Conservation (phyloP, 2,329 filamentous ascomycete genomes). For the Cytospora schulzeri region DNA sequence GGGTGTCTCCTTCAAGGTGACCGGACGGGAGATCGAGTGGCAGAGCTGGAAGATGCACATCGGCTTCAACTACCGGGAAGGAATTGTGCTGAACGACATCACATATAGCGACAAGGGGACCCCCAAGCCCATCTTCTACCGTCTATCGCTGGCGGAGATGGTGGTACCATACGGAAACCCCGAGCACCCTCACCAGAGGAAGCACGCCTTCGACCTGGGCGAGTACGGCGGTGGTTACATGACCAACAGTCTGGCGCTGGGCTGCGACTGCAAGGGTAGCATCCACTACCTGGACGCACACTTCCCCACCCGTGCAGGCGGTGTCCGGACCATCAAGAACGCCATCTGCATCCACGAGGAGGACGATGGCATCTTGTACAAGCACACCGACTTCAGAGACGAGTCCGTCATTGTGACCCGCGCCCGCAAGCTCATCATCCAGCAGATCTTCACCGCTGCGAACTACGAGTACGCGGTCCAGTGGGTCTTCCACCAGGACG, state of each 20-base stretch:
- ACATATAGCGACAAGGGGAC: conserved; percentile 83
- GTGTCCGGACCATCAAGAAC: conserved; percentile 83
- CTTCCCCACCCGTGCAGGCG: conserved; percentile 77
- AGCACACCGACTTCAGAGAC: conserved; percentile 92
- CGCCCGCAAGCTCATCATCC: conserved; percentile 81
- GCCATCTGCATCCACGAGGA: conserved; percentile 96
- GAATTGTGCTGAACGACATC: conserved; percentile 87
- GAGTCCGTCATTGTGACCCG: conserved; percentile 85
- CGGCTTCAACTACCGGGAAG: conserved; percentile 93
- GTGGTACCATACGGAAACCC: conserved; percentile 87
- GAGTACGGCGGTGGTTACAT: conserved; percentile 84
- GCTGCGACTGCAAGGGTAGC: conserved; percentile 84
- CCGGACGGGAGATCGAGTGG: conserved; percentile 77
- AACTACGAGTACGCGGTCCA: conserved; percentile 87
- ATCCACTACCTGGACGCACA: conserved; percentile 91
- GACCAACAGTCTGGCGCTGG: conserved; percentile 75
- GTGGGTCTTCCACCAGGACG: conserved; percentile 92
- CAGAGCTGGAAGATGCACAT: conserved; percentile 94
- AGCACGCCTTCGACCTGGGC: conserved; percentile 79
- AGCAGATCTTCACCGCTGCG: conserved; percentile 91
- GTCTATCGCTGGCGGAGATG: conserved; percentile 89
- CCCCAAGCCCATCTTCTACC: conserved; percentile 80
- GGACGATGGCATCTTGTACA: conserved; percentile 88
- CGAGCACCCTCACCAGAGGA: conserved; percentile 77
- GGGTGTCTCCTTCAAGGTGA: conserved; percentile 81